These are phyloP conservation scores for Phoma herbarum DNA, from an alignment of 2,329 filamentous ascomycete species.

Conservation along the genomic window DNA sequence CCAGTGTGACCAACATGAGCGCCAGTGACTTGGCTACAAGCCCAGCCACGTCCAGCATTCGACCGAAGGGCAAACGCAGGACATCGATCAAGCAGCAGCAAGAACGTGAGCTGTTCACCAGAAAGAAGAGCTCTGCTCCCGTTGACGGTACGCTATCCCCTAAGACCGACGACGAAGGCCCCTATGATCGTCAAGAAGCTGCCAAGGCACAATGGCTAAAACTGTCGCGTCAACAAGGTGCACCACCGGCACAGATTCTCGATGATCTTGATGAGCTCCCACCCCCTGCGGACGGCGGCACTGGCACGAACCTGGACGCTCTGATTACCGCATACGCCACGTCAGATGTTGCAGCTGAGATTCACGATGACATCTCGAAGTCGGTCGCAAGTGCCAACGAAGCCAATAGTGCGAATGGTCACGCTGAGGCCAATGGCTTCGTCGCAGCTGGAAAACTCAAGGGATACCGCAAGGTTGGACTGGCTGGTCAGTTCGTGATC, in stretches of 20 bases:
- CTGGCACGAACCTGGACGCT: conserved; percentile 79
- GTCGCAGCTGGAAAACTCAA: conserved; percentile 70
- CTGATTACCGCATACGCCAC: conserved; percentile 78
- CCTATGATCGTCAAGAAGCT: conserved; percentile 59
- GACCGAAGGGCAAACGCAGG: conserved; percentile 74
- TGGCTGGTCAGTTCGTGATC: conserved; percentile 84
- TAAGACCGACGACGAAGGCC: conserved; percentile 69
- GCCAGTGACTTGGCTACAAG: conserved; percentile 67
- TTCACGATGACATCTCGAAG: conserved; percentile 79
- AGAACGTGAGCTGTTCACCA: conserved; percentile 88
- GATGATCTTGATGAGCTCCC: conserved; percentile 74
- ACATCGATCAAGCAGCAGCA: conserved; percentile 86
- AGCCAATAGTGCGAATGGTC: conserved; percentile 72
- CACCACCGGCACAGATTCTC: conserved; percentile 66
- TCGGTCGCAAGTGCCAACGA: conserved; percentile 70
- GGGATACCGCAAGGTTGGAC: conserved; percentile 83
- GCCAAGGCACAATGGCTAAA: conserved; percentile 67
- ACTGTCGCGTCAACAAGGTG: conserved; percentile 63
- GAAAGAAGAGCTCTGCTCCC: conserved; percentile 70
- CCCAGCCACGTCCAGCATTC: conserved; percentile 67
- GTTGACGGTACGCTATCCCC: conserved; percentile 65
- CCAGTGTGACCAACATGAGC: conserved; percentile 81
- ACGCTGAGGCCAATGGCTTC: conserved; percentile 61
- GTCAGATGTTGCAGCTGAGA: conserved; percentile 78
- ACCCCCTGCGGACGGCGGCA: conserved; percentile 64